Conservation (phyloP, 176 grass and related monocot species). For the Oryza meyeriana region DNA sequence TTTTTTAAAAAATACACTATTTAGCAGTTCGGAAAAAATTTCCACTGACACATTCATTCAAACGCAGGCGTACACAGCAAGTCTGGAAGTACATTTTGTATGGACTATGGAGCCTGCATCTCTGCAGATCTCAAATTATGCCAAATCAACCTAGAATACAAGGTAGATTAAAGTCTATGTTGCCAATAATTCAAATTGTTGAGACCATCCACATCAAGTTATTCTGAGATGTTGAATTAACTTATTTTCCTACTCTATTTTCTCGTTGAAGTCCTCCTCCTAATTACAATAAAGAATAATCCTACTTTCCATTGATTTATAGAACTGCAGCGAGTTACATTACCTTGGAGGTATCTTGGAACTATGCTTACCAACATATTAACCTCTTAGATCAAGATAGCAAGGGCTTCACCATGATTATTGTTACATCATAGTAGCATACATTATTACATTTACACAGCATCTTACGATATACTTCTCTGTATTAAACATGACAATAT, state of each 20-base stretch:
- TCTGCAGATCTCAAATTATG: not conserved
- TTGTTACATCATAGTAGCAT: not conserved
- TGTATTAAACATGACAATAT: not conserved
- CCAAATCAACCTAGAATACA: not conserved
- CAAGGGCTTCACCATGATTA: not conserved
- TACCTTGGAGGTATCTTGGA: not conserved
- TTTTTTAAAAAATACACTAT: no score
- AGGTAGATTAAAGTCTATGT: not conserved
- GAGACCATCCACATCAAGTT: not conserved
- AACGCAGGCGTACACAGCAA: not conserved
- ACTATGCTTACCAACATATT: not conserved
- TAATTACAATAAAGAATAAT: not conserved
- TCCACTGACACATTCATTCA: no score
- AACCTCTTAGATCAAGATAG: slow-evolving; percentile 11
- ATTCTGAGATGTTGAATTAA: not conserved
- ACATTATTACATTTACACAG: not conserved
- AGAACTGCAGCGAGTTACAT: not conserved
- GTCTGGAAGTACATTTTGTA: not conserved
- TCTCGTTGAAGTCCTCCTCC: not conserved
- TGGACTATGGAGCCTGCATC: not conserved
- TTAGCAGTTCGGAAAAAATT: no score
- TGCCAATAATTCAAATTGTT: not conserved
- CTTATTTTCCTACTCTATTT: not conserved
- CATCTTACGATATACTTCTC: not conserved
- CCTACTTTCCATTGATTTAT: not conserved